Conservation (phyloP, 805 yeast genomes). For the Starmerella riodocensis region DNA sequence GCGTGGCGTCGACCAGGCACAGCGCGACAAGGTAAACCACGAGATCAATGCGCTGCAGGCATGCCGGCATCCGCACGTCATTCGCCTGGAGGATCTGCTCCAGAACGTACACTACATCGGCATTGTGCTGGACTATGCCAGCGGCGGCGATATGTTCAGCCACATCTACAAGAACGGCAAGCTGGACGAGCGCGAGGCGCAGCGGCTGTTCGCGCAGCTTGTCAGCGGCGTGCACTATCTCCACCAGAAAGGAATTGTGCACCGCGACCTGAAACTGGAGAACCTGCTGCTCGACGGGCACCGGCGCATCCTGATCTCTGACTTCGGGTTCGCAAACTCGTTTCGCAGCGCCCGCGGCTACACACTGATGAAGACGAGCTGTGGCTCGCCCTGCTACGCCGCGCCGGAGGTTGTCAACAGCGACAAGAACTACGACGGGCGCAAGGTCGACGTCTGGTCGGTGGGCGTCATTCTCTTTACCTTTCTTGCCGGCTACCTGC, state of each 20-base stretch:
- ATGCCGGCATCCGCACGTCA: constrained; percentile 86
- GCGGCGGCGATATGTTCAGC: constrained; percentile 94
- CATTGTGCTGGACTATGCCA: constrained; percentile 88
- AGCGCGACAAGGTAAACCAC: constrained; percentile 78
- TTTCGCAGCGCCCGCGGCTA: constrained; percentile 30
- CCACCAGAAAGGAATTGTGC: constrained; percentile 70
- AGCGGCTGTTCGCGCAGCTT: constrained; percentile 79
- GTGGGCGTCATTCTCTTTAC: constrained; percentile 92
- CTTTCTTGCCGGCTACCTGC: constrained; percentile 92
- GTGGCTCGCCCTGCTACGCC: constrained; percentile 98
- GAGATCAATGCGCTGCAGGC: constrained; percentile 77
- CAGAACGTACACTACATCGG: constrained; percentile 93
- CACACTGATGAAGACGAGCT: constrained; percentile 83
- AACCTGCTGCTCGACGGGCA: constrained; percentile 69
- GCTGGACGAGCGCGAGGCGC: constrained; percentile 75
- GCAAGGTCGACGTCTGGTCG: constrained; percentile 94
- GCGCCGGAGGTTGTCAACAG: constrained; percentile 93
- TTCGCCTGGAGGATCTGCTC: constrained; percentile 78
- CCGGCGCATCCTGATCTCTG: constrained; percentile 74
- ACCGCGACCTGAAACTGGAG: constrained; percentile 64
- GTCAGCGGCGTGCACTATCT: constrained; percentile 86
- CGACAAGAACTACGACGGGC: constrained; percentile 67
- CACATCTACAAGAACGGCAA: constrained; percentile 76
- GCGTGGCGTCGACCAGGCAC: constrained; percentile 62
- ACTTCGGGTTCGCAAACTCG: constrained; percentile 90